Percentiles rank a stretch among this genome's conserved stretches.
phyloP scores from a whole-genome alignment of 2,329 filamentous ascomycete genomes.

The Plenodomus biglobosus region DNA sequence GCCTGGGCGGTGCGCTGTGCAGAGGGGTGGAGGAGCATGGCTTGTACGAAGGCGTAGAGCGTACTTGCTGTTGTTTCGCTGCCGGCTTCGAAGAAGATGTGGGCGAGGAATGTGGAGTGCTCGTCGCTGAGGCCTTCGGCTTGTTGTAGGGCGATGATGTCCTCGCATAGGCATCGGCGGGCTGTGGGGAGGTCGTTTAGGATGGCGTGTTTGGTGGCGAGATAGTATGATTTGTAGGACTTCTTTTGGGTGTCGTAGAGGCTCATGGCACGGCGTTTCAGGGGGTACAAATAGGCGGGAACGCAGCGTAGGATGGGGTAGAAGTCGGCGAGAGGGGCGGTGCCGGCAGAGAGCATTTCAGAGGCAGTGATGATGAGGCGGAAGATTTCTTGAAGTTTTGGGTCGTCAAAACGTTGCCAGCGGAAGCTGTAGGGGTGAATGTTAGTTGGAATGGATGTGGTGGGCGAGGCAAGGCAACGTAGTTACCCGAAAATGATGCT shows the following conservation, averaged over 20 bases:
- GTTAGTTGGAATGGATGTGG: too few species aligned
- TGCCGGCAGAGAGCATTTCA: conserved; percentile 46
- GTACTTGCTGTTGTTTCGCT: conserved; percentile 15
- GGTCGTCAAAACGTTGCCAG: conserved; percentile 46
- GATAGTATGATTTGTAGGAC: conserved; percentile 1
- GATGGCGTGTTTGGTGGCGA: conserved; percentile 5
- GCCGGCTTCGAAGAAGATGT: conserved; percentile 17
- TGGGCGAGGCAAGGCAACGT: background rate
- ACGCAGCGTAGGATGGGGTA: conserved; percentile 50
- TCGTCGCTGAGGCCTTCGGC: conserved; percentile 12
- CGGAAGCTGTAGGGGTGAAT: conserved; percentile 31
- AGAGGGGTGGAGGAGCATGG: conserved; percentile 48
- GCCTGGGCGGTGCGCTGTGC: conserved; percentile 58
- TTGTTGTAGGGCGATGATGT: conserved; percentile 8
- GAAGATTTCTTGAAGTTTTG: conserved; percentile 48
- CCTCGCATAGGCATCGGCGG: conserved; percentile 12
- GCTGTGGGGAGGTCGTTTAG: background rate
- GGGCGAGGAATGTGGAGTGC: conserved; percentile 11
- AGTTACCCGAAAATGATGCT: conserved; percentile 52
- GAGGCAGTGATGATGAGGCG: conserved; percentile 44
- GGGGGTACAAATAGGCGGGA: conserved; percentile 21
- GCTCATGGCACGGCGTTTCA: conserved; percentile 42
- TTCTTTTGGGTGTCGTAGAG: conserved; percentile 40
- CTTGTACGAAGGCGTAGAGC: conserved; percentile 14
- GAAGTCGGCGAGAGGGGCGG: conserved; percentile 48